Base-by-base conservation (phyloP, 768 basidiomycete species). In the Coprinopsis marcescibilis region DNA sequence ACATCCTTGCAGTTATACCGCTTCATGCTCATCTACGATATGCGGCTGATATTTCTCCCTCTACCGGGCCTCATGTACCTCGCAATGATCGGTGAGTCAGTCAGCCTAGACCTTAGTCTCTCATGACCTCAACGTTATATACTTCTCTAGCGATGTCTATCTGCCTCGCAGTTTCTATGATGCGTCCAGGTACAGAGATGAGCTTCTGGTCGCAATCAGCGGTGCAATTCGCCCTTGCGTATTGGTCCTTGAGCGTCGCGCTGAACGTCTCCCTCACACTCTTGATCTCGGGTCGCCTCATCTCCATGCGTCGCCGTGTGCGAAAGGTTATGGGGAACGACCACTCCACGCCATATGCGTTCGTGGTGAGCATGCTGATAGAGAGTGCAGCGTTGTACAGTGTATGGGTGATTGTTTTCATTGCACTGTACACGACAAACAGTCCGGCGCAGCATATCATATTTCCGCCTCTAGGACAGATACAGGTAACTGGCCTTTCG, bases 361-460 rank as follows among this genome's bases (percentile, higher is more conserved):
- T 61, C 23, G 53, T 66, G 19, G 56, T 55, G 5, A 55, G 66
- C 6, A 67, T 70, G 53, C 47, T 70, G 35, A 50, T 72, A 40
- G 69, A 71, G 52, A 63, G 60, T 12, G 68, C 68, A 7, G 58
- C 66, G 14, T 61, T 68, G 3, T 70, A 66, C 57, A 60, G 64
- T 4, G 29, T 60, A 12, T 54, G 59, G 23, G 62, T 61, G 11
- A 49, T 70, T 29, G 45, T 62, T 6, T 68, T 68, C 54, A 51
- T 72, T 12, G 50, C 66, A 45, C 53, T 62, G 3, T 69, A 62
- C 50, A 65, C 63, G 3, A 45, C 56, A 12, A 54, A 55, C 32
- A 57, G 53, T 47, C 56, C 57, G 2, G 46, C 68, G 33, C 57
- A 57, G 20, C 56, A 62, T 25, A 50, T 61, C 23, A 58, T 69